A percentile compares a stretch with the other conserved stretches of the same genome.
phyloP scores from a whole-genome alignment of 306 rosid species.

The Lotus japonicus region DNA sequence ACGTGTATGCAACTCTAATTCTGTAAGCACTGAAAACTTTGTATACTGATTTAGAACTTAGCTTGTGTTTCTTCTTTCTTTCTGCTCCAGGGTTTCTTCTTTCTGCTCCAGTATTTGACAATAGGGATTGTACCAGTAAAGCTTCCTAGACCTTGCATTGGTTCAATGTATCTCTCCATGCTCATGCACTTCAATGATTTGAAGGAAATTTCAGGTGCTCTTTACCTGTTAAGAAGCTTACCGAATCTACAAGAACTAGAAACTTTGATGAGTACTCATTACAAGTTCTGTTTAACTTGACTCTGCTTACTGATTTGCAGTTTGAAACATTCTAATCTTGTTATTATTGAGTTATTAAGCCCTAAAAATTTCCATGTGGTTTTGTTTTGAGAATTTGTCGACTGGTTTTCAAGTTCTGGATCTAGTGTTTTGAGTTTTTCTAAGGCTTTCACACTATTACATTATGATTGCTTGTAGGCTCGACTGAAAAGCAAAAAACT shows the following conservation, averaged over 20 bases:
- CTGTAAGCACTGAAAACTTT: not conserved
- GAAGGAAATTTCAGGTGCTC: slow-evolving; percentile 46
- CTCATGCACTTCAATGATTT: slow-evolving; percentile 42
- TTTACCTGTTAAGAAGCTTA: slow-evolving; percentile 46
- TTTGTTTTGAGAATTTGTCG: not conserved
- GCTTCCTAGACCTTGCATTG: slow-evolving; percentile 39
- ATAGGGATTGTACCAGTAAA: slow-evolving; percentile 29
- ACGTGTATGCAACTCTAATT: not conserved
- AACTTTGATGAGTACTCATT: slow-evolving; percentile 41
- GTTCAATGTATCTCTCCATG: slow-evolving; percentile 44
- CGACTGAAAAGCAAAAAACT: too few relatives aligned
- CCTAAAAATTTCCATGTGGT: not conserved
- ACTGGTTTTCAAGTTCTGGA: too few relatives aligned
- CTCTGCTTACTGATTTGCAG: not conserved
- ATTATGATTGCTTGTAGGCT: slow-evolving; percentile 19
- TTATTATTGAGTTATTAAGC: not conserved
- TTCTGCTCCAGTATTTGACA: slow-evolving; percentile 48
- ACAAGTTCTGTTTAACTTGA: not conserved
- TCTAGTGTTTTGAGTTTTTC: too few relatives aligned
- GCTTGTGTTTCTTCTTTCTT: slow-evolving; percentile 18
- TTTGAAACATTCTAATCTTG: not conserved
- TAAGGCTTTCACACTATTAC: too few relatives aligned
- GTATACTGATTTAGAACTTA: not conserved
- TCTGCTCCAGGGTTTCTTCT: slow-evolving; percentile 39
- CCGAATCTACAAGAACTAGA: slow-evolving; percentile 52